Evolutionary conservation across 148 eudicot species (phyloP), one percentile per base, ranked within the genome.

Genomic region (Euryodendron excelsum): DNA sequence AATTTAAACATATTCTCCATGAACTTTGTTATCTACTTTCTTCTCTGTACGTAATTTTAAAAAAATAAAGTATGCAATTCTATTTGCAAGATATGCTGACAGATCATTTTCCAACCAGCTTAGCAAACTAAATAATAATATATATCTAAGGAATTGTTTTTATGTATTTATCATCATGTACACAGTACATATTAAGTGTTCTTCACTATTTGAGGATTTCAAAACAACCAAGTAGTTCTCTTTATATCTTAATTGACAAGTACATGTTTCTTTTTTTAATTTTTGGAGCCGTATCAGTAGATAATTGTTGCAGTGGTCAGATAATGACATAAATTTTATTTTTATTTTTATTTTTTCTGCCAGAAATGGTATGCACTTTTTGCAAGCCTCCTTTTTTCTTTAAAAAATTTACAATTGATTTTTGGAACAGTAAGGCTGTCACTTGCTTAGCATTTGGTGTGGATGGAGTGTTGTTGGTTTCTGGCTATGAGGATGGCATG

Each of bases 401-500:
- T 58, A 71, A 11, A 27, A 7, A 17, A 53, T 55, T 66, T 67
- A 68, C 80, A 34, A 15, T 53, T 20, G 37, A 27, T 80, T 48
- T 80, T 62, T 76, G 75, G 58, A 84, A 80, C 93, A 93, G 98
- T 85, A 90, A 91, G 85, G 93, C 92, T 59, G 85, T 95, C 76
- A 91, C 93, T 73, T 90, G 87, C 89, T 88, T 95, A 82, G 87
- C 91, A 23, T 85, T 88, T 79, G 82, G 88, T 77, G 85, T 75
- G 64, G 90, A 95, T 86, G 98, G 97, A 67, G 77, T 81, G 67
- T 88, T 88, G 18, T 84, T 95, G 80, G 86, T 89, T 73, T 90
- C 98, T 72, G 96, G 98, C 78, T 90, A 94, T 56, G 97, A 89
- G 80, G 98, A 95, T 80, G 98, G 97, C 76, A 87, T 87, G 82